Conservation (phyloP, 2,329 filamentous ascomycete genomes). For the Paraphoma chrysanthemicola region DNA sequence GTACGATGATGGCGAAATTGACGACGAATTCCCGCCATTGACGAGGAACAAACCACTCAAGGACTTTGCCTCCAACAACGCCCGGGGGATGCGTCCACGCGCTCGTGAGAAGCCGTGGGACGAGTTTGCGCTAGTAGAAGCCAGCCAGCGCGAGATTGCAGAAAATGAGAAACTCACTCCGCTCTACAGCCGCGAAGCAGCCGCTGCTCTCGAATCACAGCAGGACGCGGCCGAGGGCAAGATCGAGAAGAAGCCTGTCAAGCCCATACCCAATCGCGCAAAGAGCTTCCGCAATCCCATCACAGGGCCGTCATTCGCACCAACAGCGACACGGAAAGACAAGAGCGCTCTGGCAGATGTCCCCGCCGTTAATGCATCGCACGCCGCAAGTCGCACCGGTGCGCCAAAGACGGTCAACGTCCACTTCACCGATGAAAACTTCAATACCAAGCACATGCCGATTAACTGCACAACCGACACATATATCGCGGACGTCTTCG, state of each 20-base stretch:
- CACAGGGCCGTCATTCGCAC: conserved; percentile 56
- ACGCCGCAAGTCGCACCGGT: conserved; percentile 64
- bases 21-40: conserved; percentile 83
- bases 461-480: conserved; percentile 82
- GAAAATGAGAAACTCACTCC: conserved; percentile 75
- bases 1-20: conserved; percentile 83
- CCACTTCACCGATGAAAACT: conserved; percentile 73
- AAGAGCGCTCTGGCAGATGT: conserved; percentile 53
- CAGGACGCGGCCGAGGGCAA: conserved; percentile 19
- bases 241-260: conserved; percentile 27
- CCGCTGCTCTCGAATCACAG: conserved; percentile 34
- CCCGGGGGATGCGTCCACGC: conserved; percentile 68
- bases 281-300: conserved; percentile 59
- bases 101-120: conserved; percentile 80
- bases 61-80: conserved; percentile 81
- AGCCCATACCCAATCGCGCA: conserved; percentile 44
- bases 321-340: conserved; percentile 56
- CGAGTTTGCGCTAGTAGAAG: conserved; percentile 80
- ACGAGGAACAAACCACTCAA: conserved; percentile 76
- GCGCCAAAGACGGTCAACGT: conserved; percentile 75
- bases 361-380: conserved; percentile 51
- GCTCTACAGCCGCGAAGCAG: conserved; percentile 66
- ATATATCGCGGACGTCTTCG: conserved; percentile 82
- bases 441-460: conserved; percentile 73
- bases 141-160: conserved; percentile 70